Conservation (phyloP, 306 rosid species). For the Castanospermum australe region DNA sequence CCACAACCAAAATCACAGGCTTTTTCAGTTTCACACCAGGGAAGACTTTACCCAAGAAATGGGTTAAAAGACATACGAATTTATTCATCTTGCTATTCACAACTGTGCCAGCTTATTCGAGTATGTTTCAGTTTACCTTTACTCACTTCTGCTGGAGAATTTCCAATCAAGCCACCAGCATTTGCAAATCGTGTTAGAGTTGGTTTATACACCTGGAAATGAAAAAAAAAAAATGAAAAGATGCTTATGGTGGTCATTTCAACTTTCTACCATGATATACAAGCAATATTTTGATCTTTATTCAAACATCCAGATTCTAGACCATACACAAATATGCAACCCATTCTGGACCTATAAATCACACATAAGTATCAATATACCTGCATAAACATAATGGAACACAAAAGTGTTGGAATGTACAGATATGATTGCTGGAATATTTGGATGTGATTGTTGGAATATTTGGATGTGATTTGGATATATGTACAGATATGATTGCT, state of each 20-base stretch:
- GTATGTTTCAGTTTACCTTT: slow-evolving; percentile 56
- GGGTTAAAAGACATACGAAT: not conserved
- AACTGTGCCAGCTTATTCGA: not conserved
- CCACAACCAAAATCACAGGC: slow-evolving; percentile 1
- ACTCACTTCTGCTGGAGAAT: slow-evolving; percentile 84
- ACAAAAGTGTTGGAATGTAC: too few species aligned
- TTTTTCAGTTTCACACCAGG: not conserved
- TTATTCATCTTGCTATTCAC: slow-evolving; percentile 2
- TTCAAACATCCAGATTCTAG: slow-evolving; percentile 6
- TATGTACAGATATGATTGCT: too few species aligned
- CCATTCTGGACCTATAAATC: not conserved
- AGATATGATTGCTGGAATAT: too few species aligned
- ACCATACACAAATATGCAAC: slow-evolving; percentile 17
- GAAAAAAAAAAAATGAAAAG: slow-evolving; percentile 17
- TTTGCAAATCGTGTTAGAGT: slow-evolving; percentile 59
- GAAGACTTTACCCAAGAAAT: not conserved
- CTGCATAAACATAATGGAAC: not conserved
- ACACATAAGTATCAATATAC: not conserved
- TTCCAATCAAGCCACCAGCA: slow-evolving; percentile 84
- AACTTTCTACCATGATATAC: not conserved
- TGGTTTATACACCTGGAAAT: slow-evolving; percentile 77
- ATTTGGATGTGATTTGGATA: too few species aligned
- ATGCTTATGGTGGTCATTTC: slow-evolving; percentile 4
- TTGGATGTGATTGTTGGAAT: too few species aligned
- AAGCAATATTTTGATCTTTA: not conserved